These are phyloP conservation scores for Apiospora koreana DNA, from an alignment of 2,329 filamentous ascomycete species.

Conservation along the genomic window DNA sequence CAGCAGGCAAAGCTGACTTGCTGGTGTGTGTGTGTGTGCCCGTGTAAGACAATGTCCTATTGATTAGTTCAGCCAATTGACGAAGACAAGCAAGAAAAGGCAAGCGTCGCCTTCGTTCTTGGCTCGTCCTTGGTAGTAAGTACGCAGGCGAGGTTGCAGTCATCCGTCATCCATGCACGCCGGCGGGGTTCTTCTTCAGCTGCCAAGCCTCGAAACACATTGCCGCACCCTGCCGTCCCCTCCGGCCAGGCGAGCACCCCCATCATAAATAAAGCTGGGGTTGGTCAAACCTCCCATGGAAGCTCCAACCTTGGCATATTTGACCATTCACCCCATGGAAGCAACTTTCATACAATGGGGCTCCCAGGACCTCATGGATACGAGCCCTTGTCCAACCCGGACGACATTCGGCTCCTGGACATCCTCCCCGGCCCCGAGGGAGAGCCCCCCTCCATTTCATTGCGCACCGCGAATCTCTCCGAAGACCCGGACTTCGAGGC, in stretches of 20 bases:
- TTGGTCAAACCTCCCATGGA: not conserved
- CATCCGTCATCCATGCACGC: not conserved
- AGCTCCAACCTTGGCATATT: too few species aligned
- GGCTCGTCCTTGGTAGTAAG: not conserved
- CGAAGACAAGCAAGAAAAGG: too few species aligned
- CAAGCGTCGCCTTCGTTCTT: not conserved
- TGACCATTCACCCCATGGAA: too few species aligned
- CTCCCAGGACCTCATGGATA: not conserved
- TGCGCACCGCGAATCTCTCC: not conserved
- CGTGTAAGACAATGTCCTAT: too few species aligned
- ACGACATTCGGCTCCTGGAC: conserved; percentile 13
- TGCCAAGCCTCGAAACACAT: not conserved
- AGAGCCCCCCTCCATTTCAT: not conserved
- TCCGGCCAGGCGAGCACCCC: not conserved
- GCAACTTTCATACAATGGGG: not conserved
- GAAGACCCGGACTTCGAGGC: conserved; percentile 11
- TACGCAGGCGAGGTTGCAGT: not conserved
- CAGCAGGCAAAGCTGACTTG: too few species aligned
- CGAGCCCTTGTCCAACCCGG: not conserved
- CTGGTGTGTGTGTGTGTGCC: too few species aligned
- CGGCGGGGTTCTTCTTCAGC: not conserved
- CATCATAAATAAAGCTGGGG: conserved; percentile 4
- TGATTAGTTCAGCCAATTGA: too few species aligned
- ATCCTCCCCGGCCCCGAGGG: not conserved
- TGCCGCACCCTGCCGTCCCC: not conserved